Base-by-base conservation (phyloP, 257 asterid genomes). In the Handroanthus guayacan region DNA sequence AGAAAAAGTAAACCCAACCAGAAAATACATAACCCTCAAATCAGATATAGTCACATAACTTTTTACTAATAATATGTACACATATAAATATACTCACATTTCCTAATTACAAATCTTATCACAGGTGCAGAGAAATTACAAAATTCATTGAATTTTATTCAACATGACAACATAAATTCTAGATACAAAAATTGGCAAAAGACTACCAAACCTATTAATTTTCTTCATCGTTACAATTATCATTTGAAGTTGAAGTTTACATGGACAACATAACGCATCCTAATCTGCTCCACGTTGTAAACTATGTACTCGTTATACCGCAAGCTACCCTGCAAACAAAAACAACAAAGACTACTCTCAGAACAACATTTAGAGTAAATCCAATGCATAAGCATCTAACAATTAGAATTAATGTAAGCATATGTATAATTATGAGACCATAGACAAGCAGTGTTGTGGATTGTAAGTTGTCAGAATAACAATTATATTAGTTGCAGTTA, bases 261-360 rank as follows among this genome's bases (percentile, higher is more conserved):
- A n/a, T 90, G 97, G 65, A 94, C 87, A 66, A 89, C 78, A 72
- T 92, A 94, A 36, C 92, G 96, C 97, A 92, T 92, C 79, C 87
- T 84, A 66, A 92, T 92, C 85, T 94, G 99, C 70, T 92, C 97
- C 87, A 86, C 91, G 39, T 86, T 89, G 91, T 94, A 94, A 51
- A 92, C 97, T 75, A 94, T 90, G 86, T 89, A 92, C 81, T 94
- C 99, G 57, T 94, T 94, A 88, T 94, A 92, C 67, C 86, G 62
- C 86, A 92, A 77, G 71, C 75, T 14, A 20, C 86, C 92, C 99
- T 94, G 95, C 86, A 84, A 72, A 63, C 65, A 67, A 43, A 31
- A 50, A 13, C 67, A 75, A 72, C n/a, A n/a, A n/a, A n/a, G n/a
- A n/a, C n/a, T n/a, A n/a, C n/a, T n/a, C n/a, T n/a, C n/a, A n/a